Evolutionary conservation across 495 filamentous ascomycete genomes (phyloP), one percentile per base, ranked within the genome.

Genomic region (Tuber melanosporum): DNA sequence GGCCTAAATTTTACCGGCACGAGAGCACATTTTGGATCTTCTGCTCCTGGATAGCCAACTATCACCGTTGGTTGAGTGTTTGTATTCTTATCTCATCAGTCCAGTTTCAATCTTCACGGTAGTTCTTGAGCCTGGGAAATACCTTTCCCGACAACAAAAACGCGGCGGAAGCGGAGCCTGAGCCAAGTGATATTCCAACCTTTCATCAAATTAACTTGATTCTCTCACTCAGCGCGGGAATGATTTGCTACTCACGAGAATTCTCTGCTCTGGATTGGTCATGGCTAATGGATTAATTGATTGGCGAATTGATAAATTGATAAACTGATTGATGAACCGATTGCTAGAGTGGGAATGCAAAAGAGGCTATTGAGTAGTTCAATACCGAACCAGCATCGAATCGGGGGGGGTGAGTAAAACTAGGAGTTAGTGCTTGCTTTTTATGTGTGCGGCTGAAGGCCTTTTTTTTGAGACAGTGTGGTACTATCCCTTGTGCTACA

Each of bases 1-100:
- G 52, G 52, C 52, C 52, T 62, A 62, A 62, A 62, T 62, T 62
- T 62, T 62, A 62, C 52, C 10, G 52, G 52, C 52, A 62, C 52
- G 9, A 62, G 52, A 62, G 52, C 52, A 32, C 52, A 62, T 62
- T 62, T 62, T 62, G 52, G 52, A 62, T 62, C 52, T 32, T 62
- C 52, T 32, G 52, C 52, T 62, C 52, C 52, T 62, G 52, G 52
- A 62, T 62, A 62, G 3, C 52, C 52, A 32, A 62, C 52, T 62
- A 62, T 62, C 52, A 62, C 52, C 10, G 52, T 62, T 32, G 52
- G 52, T 15, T 62, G 52, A 32, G 52, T 62, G n/a, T 62, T 62
- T 15, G 52, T 62, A 62, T 62, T 62, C 52, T 62, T 62, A 62
- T 62, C 52, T 62, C n/a, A 14, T 62, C 3, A 62, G 52, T 4